Base-by-base conservation (phyloP, 768 basidiomycete genomes). In the Leccinum truebloodii region DNA sequence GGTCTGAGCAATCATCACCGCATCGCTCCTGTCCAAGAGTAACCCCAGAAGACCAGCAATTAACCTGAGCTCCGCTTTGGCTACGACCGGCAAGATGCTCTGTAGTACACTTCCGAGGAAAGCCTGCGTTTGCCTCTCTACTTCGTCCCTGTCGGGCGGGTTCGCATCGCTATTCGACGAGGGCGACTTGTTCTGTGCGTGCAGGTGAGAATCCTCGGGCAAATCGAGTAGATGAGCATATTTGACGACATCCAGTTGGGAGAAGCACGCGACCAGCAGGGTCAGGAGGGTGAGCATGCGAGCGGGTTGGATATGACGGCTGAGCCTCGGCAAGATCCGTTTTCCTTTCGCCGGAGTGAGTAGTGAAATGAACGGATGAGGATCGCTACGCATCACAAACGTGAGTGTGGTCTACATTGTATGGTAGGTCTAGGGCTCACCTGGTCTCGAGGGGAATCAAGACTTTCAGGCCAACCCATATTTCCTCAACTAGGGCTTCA, bases 301-400 rank as follows among this genome's bases (percentile, higher is more conserved):
- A 52, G 89, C 80, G 34, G 85, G 81, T 62, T 83, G 83, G n/a
- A 98, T 83, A 66, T 94, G 90, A 20, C 95, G 88, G 10, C 93
- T 87, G 14, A 95, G 84, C 50, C 97, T 88, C 4, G 94, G 91
- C 13, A 99, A 80, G 26, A 99, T 82, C 62, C 88, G 88, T 79
- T 98, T 98, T 59, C 97, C 97, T 75, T 99, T 99, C 66, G 84
- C 84, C 4, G 92, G 88, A 20, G 82, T 83, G 52, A 99, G 82
- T 35, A 99, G 81, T 3, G 95, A 94, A 65, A 99, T 87, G 78
- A 99, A 98, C 2, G 97, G 97, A 77, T 99, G 97, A 3, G 96
- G 96, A 63, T 90, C 83, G 72, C 95, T 95, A 57, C 44, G 52
- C 7, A 32, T 46, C 35, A n/a, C 54, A 46, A 54, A 28, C 2